Evolutionary conservation across 352 stramenopile genomes (phyloP), one percentile per base, ranked within the genome.

Genomic region (Discostella stelligera): DNA sequence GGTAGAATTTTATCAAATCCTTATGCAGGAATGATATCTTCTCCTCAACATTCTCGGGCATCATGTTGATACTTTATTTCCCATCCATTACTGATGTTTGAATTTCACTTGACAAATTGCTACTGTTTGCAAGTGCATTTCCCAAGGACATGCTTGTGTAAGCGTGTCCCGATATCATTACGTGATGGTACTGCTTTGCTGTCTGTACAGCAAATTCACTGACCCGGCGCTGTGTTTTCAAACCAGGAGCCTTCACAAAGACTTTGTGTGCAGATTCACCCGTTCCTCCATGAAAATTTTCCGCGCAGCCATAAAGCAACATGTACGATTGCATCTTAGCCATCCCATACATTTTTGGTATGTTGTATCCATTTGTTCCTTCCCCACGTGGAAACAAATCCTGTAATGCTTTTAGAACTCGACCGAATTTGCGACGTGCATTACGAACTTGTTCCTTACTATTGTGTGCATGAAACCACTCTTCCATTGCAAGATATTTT

Each of bases 181-280:
- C 44, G 2, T 50, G 20, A 37, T 70, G 37, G 20, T 59, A 59
- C 18, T 59, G 52, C 16, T 39, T 59, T 7, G 52, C 52, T 9
- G 37, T 27, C 21, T 59, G 52, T 18, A 16, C 32, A 50, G 46
- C 46, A 60, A 70, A 70, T n/a, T 61, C 49, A 23, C 11, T 39
- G 18, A 70, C 49, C 49, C 48, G 62, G 39, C 49, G 14, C 59
- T 70, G 62, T 3, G 62, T 70, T 18, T 70, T 70, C 8, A 52
- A 20, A n/a, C 62, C 62, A 6, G 62, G 46, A 32, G 46, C 23
- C 25, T 70, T 70, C 11, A 70, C 62, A 58, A 70, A 70, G n/a
- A 37, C n/a, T n/a, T 61, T 59, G 27, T 70, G 62, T 59, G 23
- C 16, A 0, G 48, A 70, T 32, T 70, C 62, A 49, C 62, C 48